A percentile compares a stretch with the other conserved stretches of the same genome.
Evolutionary conservation across 106 monocot species (phyloP).

Genomic region (Dendrobium huoshanense): DNA sequence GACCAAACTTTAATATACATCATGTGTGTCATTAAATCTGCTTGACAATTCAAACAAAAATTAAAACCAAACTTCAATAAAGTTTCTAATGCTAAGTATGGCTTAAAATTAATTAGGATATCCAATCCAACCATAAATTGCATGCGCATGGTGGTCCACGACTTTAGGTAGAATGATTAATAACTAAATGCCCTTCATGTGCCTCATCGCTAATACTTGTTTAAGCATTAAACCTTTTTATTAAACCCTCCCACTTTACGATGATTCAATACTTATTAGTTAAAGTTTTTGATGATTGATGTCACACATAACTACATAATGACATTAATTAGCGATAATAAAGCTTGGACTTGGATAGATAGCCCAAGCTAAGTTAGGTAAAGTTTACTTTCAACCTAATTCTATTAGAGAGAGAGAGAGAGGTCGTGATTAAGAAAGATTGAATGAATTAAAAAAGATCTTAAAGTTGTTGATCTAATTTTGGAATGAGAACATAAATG

Average conservation of each 20-base stretch:
- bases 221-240: neutral
- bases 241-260: neutral
- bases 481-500: too few species aligned
- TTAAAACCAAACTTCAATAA: neutral
- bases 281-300: neutral
- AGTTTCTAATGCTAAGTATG: neutral
- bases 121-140: neutral
- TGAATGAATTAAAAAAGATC: too few species aligned
- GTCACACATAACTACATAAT: neutral
- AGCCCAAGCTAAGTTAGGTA: too few species aligned
- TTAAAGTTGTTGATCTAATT: too few species aligned
- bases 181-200: neutral
- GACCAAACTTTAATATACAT: too few species aligned
- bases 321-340: neutral
- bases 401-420: too few species aligned
- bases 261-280: neutral
- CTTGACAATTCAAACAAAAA: too few species aligned
- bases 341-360: too few species aligned
- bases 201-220: neutral
- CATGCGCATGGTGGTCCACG: constrained; percentile 2
- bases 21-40: too few species aligned
- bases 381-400: too few species aligned
- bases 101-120: neutral
- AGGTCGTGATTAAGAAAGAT: too few species aligned
- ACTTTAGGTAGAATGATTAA: neutral